Evolutionary conservation across 2,329 filamentous ascomycete species (phyloP), one percentile per base, ranked within the genome.

Genomic region (Proliferodiscus dingleyae): DNA sequence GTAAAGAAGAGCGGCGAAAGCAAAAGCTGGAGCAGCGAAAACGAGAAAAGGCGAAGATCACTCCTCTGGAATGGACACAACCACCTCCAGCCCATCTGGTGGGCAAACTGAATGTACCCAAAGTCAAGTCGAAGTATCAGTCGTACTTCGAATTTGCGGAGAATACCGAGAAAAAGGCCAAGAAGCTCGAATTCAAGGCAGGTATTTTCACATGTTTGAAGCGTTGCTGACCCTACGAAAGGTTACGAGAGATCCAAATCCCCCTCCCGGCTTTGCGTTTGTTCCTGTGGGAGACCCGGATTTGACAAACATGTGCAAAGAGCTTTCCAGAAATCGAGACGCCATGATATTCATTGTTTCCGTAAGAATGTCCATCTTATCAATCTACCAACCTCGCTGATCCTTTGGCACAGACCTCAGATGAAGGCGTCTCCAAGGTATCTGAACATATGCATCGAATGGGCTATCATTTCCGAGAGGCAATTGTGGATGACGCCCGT

Each of bases 311-410:
- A 66, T 71, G 34, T 85, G 81, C 69, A 84, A 84, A 63, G 80
- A 84, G 56, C 62, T 83, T 16, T 84, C 80, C 1, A 71, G 81
- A 52, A 75, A 81, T 54, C 69, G 71, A 41, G 79, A 73, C 55
- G 78, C 77, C 36, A 77, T 81, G 74, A 77, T 83, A 13, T 84
- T 81, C 55, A 82, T 84, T 47, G 80, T 85, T 38, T 80, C 79
- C 58, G 80, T 82, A 71, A 55, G 75, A 13, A 18, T 5, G 33
- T 21, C 48, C 30, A 50, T 37, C 18, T 33, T 11, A 4, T n/a
- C 26, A 8, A 10, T 21, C 45, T 13, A 22, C n/a, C 5, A 44
- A 43, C 30, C 13, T 23, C 16, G 29, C 50, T 47, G 32, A 49
- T 37, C 15, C 13, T 6, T 33, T 22, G 21, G 8, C 24, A 22